Conservation (phyloP, 164 flowering plant species). For the Dillenia turbinata region DNA sequence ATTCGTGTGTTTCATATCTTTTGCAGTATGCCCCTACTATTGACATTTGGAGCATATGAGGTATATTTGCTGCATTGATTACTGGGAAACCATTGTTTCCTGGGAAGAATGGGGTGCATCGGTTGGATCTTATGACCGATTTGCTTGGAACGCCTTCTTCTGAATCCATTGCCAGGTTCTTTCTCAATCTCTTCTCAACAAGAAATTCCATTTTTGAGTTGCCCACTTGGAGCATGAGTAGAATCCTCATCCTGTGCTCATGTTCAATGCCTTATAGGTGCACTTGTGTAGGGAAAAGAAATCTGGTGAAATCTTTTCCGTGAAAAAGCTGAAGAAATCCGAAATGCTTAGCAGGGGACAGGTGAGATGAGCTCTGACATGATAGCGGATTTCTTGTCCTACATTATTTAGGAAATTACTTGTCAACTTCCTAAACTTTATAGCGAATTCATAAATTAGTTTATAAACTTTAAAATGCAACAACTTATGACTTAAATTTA, state of each 20-base stretch:
- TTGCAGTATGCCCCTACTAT: constrained; percentile 90
- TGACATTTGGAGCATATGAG: constrained; percentile 94
- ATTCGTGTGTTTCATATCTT: constrained; percentile 8
- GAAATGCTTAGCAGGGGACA: constrained; percentile 98
- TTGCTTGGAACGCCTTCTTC: constrained; percentile 74
- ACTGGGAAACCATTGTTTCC: constrained; percentile 80
- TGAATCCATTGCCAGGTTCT: constrained; percentile 62
- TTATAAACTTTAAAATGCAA: no score
- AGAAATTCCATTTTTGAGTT: constrained; percentile 1
- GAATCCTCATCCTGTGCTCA: no score
- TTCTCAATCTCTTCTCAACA: constrained; percentile 4
- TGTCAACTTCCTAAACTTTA: no score
- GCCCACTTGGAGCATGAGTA: no score
- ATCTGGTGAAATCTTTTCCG: constrained; percentile 80
- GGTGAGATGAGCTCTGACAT: constrained; percentile 47
- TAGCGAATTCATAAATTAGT: no score
- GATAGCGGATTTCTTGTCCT: background rate
- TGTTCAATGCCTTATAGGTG: constrained; percentile 47
- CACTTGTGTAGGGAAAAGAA: constrained; percentile 75
- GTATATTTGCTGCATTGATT: constrained; percentile 88
- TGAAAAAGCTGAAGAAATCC: constrained; percentile 94
- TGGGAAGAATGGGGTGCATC: constrained; percentile 83
- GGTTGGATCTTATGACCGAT: constrained; percentile 83
- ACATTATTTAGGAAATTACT: no score
- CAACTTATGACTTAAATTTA: no score